Percentiles rank a stretch among this genome's conserved stretches.
Evolutionary conservation across 1,284 basidiomycete species (phyloP).

Genomic region (Inonotus hispidus): DNA sequence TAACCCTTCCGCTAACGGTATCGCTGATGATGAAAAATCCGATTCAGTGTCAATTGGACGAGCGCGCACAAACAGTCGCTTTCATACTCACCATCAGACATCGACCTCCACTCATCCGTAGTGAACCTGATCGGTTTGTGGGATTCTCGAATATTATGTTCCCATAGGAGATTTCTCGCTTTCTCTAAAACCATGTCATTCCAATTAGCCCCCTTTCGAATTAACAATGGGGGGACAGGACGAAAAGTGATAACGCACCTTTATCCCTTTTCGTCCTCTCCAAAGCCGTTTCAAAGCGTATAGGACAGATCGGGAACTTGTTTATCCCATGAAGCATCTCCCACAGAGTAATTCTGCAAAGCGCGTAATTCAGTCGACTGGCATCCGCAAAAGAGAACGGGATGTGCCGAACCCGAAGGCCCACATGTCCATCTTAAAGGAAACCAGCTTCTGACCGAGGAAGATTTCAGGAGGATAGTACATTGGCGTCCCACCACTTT

Average conservation of each 20-base stretch:
- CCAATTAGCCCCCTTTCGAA: not conserved
- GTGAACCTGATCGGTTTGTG: not conserved
- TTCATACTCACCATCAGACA: conserved; percentile 40
- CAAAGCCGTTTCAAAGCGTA: not conserved
- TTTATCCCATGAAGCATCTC: not conserved
- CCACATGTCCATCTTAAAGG: not conserved
- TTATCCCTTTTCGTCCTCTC: not conserved
- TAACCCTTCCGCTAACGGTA: too few relatives aligned
- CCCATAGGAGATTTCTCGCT: not conserved
- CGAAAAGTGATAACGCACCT: not conserved
- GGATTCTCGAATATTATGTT: not conserved
- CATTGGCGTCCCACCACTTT: not conserved
- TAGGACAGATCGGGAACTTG: not conserved
- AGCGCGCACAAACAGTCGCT: too few relatives aligned
- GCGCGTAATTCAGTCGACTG: not conserved
- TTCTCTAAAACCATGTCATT: not conserved
- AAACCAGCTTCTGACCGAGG: not conserved
- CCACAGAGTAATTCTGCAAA: not conserved
- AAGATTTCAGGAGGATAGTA: not conserved
- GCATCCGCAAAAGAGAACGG: not conserved
- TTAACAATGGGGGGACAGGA: not conserved
- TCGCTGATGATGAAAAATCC: too few relatives aligned
- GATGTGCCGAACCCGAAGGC: not conserved
- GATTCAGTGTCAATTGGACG: too few relatives aligned
- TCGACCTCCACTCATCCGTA: not conserved